phyloP scores from a whole-genome alignment of 169 alveolate genomes.

The Plasmodium sp. region DNA sequence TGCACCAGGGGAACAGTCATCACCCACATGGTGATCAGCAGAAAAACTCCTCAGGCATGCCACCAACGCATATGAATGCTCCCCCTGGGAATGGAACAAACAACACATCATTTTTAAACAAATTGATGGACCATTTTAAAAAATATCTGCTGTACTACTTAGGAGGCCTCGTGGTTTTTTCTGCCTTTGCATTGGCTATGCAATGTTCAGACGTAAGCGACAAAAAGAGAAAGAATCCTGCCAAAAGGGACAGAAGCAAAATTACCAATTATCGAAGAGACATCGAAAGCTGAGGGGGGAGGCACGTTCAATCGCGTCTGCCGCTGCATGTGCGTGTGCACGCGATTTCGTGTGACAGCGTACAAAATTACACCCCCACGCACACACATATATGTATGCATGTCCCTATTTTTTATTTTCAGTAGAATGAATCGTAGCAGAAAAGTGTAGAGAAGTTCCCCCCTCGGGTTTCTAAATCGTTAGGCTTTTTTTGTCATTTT shows the following conservation, averaged over 20 bases:
- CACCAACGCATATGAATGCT: slow-evolving; percentile 2
- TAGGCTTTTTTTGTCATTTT: background rate
- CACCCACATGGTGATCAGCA: slow-evolving; percentile 2
- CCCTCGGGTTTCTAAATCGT: background rate
- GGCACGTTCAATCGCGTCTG: background rate
- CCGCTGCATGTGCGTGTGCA: background rate
- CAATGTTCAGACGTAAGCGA: slow-evolving; percentile 62
- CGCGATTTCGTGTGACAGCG: background rate
- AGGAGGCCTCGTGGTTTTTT: slow-evolving; percentile 26
- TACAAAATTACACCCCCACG: background rate
- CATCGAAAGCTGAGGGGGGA: slow-evolving; percentile 14
- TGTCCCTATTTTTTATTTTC: slow-evolving; percentile 13
- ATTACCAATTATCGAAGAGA: slow-evolving; percentile 60
- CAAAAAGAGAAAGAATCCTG: slow-evolving; percentile 15
- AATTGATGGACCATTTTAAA: slow-evolving; percentile 19
- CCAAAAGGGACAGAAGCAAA: slow-evolving; percentile 44
- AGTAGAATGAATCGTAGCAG: slow-evolving; percentile 26
- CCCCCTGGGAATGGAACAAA: slow-evolving; percentile 4
- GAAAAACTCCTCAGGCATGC: background rate
- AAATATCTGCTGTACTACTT: slow-evolving; percentile 22
- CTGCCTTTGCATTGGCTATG: slow-evolving; percentile 34
- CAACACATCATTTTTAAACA: slow-evolving; percentile 17
- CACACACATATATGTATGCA: background rate
- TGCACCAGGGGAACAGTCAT: background rate
- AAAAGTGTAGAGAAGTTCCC: slow-evolving; percentile 1